These are phyloP conservation scores for Raffaelea arxii DNA, from an alignment of 2,329 filamentous ascomycete species.

Conservation along the genomic window DNA sequence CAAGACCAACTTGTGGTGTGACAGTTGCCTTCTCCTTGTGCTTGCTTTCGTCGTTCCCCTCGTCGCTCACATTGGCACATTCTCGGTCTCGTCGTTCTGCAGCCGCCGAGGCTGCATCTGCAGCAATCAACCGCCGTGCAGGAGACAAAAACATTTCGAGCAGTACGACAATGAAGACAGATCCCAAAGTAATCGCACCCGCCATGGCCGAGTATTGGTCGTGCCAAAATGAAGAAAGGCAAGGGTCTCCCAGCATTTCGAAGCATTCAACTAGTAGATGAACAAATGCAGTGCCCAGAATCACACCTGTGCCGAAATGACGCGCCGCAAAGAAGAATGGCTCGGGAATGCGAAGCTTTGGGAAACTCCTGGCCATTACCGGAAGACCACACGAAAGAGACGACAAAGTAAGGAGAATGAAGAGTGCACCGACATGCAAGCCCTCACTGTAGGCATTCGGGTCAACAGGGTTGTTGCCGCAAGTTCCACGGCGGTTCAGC, in stretches of 20 bases:
- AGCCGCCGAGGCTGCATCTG: neutral
- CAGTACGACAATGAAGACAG: neutral
- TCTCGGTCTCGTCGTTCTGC: neutral
- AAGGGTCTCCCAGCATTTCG: neutral
- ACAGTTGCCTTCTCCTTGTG: neutral
- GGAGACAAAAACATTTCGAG: neutral
- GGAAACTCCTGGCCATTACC: neutral
- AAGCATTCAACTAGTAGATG: neutral
- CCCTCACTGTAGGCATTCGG: neutral
- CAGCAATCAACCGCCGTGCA: neutral
- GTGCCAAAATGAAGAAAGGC: neutral
- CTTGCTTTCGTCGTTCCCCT: neutral
- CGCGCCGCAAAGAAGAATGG: neutral
- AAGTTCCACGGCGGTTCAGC: neutral
- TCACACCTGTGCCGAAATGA: neutral
- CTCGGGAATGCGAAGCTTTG: neutral
- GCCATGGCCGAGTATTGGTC: neutral
- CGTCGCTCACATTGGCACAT: neutral
- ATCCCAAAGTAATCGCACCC: neutral
- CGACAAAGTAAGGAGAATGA: neutral
- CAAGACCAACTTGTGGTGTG: too few species aligned
- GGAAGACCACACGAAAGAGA: neutral
- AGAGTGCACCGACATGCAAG: neutral
- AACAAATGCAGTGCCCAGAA: neutral
- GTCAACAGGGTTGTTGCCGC: neutral